These are phyloP conservation scores for Torulaspora quercuum DNA, from an alignment of 805 yeast species.

Conservation along the genomic window DNA sequence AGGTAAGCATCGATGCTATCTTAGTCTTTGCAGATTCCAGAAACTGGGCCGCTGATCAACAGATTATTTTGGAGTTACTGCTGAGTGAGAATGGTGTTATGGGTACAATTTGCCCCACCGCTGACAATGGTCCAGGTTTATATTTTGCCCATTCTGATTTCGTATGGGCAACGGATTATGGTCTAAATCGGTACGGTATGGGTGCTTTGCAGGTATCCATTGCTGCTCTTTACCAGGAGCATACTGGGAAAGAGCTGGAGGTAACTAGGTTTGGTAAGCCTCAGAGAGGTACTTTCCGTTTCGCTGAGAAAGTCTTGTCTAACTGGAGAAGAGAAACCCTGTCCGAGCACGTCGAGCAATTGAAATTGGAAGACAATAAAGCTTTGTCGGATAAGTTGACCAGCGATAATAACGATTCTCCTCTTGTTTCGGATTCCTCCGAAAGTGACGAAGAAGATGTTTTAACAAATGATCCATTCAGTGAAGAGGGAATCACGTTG, in stretches of 20 bases:
- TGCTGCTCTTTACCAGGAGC: slow-evolving; percentile 79
- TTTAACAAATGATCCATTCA: slow-evolving; percentile 29
- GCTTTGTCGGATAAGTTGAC: slow-evolving; percentile 43
- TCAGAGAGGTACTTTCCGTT: slow-evolving; percentile 79
- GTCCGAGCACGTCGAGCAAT: slow-evolving; percentile 65
- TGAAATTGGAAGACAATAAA: slow-evolving; percentile 39
- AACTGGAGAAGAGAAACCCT: slow-evolving; percentile 76
- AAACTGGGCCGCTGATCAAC: slow-evolving; percentile 93
- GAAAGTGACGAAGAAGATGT: slow-evolving; percentile 30
- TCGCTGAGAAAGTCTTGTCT: slow-evolving; percentile 72
- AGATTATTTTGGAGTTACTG: slow-evolving; percentile 76
- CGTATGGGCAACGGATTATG: slow-evolving; percentile 89
- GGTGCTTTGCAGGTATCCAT: slow-evolving; percentile 89
- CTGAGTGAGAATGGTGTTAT: slow-evolving; percentile 73
- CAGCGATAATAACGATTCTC: slow-evolving; percentile 14
- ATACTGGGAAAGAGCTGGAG: slow-evolving; percentile 75
- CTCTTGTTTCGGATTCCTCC: slow-evolving; percentile 24
- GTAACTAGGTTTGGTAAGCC: slow-evolving; percentile 89
- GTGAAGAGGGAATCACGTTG: slow-evolving; percentile 39
- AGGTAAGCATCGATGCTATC: slow-evolving; percentile 70
- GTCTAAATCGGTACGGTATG: slow-evolving; percentile 83
- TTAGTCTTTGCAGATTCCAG: slow-evolving; percentile 88
- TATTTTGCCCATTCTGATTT: slow-evolving; percentile 91
- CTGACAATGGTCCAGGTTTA: slow-evolving; percentile 74
- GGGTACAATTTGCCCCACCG: slow-evolving; percentile 74